Evolutionary conservation across 345 rosid genomes (phyloP).

Genomic region (Passiflora organensis): DNA sequence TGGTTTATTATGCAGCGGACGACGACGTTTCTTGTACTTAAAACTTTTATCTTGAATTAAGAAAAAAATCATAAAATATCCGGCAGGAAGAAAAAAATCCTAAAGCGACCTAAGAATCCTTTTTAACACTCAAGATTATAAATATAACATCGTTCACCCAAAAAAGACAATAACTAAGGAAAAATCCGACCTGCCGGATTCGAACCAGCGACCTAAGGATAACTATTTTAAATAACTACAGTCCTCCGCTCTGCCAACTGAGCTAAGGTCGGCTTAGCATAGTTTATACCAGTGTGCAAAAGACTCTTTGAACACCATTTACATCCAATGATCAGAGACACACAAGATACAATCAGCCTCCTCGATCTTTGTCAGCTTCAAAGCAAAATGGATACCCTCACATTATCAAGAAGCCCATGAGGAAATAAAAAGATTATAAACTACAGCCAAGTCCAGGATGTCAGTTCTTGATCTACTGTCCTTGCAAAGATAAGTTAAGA

Average conservation of each 20-base stretch:
- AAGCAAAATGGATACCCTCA: conserved; percentile 10
- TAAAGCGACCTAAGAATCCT: no score
- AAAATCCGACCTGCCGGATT: conserved; percentile 41
- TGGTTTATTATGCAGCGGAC: no score
- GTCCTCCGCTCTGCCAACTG: conserved; percentile 99
- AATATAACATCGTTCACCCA: no score
- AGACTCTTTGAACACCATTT: no score
- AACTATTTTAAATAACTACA: conserved; percentile 39
- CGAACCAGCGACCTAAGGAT: conserved; percentile 54
- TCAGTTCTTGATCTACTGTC: conserved; percentile 18
- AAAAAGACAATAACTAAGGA: no score
- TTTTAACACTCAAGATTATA: no score
- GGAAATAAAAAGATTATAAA: conserved; percentile 24
- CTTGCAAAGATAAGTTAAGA: conserved; percentile 11
- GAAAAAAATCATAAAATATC: no score
- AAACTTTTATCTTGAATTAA: no score
- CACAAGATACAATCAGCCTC: conserved; percentile 9
- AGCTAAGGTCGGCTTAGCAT: conserved; percentile 97
- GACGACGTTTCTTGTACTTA: no score
- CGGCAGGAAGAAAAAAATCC: no score
- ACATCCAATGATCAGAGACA: no score
- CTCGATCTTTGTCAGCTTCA: conserved; percentile 15
- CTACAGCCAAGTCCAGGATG: conserved; percentile 23
- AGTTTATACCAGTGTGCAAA: no score
- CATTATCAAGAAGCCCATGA: conserved; percentile 21